phyloP scores from a whole-genome alignment of 2,329 filamentous ascomycete species.

The Endoconidiophora polonica region DNA sequence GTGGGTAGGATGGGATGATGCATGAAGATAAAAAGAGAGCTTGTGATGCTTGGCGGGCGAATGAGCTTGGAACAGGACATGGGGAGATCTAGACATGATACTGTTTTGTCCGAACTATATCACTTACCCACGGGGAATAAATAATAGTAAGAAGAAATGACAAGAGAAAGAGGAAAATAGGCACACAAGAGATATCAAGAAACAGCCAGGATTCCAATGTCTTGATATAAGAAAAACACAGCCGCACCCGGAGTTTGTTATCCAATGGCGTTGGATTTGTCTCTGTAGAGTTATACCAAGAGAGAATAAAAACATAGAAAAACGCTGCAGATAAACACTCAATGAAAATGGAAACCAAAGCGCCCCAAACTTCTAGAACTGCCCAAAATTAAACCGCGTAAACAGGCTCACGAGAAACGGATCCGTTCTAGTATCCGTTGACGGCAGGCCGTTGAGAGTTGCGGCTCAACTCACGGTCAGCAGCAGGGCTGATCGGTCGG shows the following conservation, averaged over 20 bases:
- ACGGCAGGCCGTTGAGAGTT: slow-evolving; percentile 95
- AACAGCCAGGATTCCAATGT: not conserved
- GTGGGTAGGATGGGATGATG: not conserved
- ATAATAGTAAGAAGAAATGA: slow-evolving; percentile 6
- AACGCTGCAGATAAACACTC: slow-evolving; percentile 13
- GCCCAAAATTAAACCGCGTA: slow-evolving; percentile 2
- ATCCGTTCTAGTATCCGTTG: slow-evolving; percentile 72
- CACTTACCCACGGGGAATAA: too few relatives aligned
- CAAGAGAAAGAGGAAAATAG: slow-evolving; percentile 20
- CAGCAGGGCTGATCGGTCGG: slow-evolving; percentile 85
- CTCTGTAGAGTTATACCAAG: slow-evolving; percentile 7
- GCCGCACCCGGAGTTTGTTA: too few relatives aligned
- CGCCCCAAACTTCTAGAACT: slow-evolving; percentile 3
- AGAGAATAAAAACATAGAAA: slow-evolving; percentile 7
- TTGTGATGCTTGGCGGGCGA: too few relatives aligned
- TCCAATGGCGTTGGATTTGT: not conserved
- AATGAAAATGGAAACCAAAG: slow-evolving; percentile 8
- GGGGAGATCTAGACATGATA: too few relatives aligned
- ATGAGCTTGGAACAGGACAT: not conserved
- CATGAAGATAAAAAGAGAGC: too few relatives aligned
- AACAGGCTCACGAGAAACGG: slow-evolving; percentile 8
- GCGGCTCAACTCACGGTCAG: slow-evolving; percentile 89
- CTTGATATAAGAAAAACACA: not conserved
- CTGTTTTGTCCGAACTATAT: too few relatives aligned
- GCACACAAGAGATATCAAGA: slow-evolving; percentile 13